These are phyloP conservation scores for Lasiodiplodia gonubiensis DNA, from an alignment of 2,329 filamentous ascomycete genomes.

Conservation along the genomic window DNA sequence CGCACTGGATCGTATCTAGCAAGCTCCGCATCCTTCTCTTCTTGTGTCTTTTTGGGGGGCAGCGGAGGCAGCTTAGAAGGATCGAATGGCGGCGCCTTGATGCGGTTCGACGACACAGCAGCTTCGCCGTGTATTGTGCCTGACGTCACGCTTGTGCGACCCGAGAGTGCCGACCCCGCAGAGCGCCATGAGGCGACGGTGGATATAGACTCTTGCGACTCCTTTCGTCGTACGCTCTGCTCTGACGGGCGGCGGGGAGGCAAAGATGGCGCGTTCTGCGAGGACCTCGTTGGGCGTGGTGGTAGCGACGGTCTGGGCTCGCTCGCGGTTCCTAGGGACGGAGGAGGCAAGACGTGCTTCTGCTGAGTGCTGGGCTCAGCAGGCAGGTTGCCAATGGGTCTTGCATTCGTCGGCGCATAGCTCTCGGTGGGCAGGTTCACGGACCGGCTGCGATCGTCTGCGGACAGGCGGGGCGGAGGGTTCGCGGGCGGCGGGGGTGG, in stretches of 20 bases:
- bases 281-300: constrained; percentile 47
- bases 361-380: constrained; percentile 33
- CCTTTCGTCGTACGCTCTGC: constrained; percentile 40
- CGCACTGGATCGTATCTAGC: constrained; percentile 31
- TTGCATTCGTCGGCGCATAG: constrained; percentile 42
- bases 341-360: constrained; percentile 18
- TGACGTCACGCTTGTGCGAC: constrained; percentile 47
- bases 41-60: constrained; percentile 54
- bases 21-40: constrained; percentile 49
- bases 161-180: constrained; percentile 57
- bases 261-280: constrained; percentile 47
- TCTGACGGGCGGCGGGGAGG: constrained; percentile 53
- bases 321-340: constrained; percentile 31
- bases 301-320: constrained; percentile 55
- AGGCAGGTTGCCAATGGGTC: constrained; percentile 48
- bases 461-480: constrained; percentile 44
- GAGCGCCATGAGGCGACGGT: constrained; percentile 56
- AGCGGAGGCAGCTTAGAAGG: constrained; percentile 60
- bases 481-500: constrained; percentile 47
- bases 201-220: constrained; percentile 56
- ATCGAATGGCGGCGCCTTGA: constrained; percentile 64
- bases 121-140: constrained; percentile 42
- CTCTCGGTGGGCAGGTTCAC: constrained; percentile 50
- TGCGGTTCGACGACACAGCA: constrained; percentile 42
- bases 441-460: constrained; percentile 41